These are phyloP conservation scores for Hypomontagnella submonticulosa DNA, from an alignment of 495 filamentous ascomycete species.

Conservation along the genomic window DNA sequence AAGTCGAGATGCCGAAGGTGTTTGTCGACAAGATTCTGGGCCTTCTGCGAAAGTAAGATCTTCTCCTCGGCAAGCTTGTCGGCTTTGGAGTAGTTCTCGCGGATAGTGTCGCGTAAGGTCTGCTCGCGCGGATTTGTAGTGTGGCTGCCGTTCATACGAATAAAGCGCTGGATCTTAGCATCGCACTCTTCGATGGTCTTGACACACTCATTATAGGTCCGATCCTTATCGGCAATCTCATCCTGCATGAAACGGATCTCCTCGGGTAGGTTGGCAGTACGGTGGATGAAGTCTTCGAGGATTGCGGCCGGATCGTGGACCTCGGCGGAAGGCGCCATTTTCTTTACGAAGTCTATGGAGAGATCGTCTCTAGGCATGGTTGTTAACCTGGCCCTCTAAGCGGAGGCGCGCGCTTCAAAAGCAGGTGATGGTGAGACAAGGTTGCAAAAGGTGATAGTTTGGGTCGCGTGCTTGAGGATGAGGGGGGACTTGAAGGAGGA, in stretches of 20 bases:
- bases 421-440: conserved; percentile 22
- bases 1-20: conserved; percentile 88
- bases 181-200: conserved; percentile 81
- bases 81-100: conserved; percentile 75
- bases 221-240: conserved; percentile 92
- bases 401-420: conserved; percentile 38
- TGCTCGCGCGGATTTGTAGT: conserved; percentile 88
- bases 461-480: conserved; percentile 4
- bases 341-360: conserved; percentile 67
- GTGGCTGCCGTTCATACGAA: conserved; percentile 85
- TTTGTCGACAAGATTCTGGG: conserved; percentile 81
- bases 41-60: conserved; percentile 79
- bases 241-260: conserved; percentile 94
- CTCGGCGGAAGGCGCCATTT: conserved; percentile 63
- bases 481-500: not conserved
- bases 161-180: conserved; percentile 85
- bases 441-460: conserved; percentile 14
- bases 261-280: conserved; percentile 86
- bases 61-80: conserved; percentile 88
- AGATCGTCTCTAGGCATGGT: conserved; percentile 72
- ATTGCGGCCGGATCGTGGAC: conserved; percentile 82
- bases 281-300: conserved; percentile 90
- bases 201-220: conserved; percentile 76
- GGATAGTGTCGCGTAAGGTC: conserved; percentile 72
- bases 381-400: conserved; percentile 57